Conservation (phyloP, 2,329 filamentous ascomycete species). For the Xylaria sp. region DNA sequence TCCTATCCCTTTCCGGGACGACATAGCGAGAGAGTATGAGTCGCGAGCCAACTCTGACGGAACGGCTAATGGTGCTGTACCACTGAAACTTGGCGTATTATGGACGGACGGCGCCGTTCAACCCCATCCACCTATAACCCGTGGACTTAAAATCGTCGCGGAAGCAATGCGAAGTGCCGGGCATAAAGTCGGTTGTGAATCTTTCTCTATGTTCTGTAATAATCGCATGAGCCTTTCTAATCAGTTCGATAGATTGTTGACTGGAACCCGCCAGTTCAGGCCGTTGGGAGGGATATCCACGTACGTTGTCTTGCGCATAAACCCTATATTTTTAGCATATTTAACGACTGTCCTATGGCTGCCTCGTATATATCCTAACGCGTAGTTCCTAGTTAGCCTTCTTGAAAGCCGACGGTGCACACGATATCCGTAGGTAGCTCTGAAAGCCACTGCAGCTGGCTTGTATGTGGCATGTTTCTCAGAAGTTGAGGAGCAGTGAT, state of each 20-base stretch:
- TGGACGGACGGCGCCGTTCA: conserved; percentile 59
- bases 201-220: background rate
- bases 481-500: background rate
- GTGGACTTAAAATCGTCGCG: conserved; percentile 64
- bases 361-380: background rate
- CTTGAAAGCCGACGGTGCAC: conserved; percentile 49
- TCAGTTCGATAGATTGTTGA: conserved; percentile 52
- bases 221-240: background rate
- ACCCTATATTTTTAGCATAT: background rate
- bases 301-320: conserved; percentile 45
- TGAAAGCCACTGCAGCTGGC: background rate
- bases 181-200: conserved; percentile 57
- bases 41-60: conserved; percentile 23
- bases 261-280: conserved; percentile 67
- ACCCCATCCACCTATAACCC: conserved; percentile 67
- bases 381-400: conserved; percentile 43
- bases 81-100: conserved; percentile 66
- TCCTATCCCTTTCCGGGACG: conserved; percentile 72
- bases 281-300: conserved; percentile 52
- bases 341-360: background rate
- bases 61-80: conserved; percentile 21
- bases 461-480: background rate
- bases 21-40: conserved; percentile 50
- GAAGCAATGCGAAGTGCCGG: conserved; percentile 62
- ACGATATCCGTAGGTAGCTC: conserved; percentile 50